Base-by-base conservation (phyloP, 306 rosid genomes). In the Abrus pulchellus region DNA sequence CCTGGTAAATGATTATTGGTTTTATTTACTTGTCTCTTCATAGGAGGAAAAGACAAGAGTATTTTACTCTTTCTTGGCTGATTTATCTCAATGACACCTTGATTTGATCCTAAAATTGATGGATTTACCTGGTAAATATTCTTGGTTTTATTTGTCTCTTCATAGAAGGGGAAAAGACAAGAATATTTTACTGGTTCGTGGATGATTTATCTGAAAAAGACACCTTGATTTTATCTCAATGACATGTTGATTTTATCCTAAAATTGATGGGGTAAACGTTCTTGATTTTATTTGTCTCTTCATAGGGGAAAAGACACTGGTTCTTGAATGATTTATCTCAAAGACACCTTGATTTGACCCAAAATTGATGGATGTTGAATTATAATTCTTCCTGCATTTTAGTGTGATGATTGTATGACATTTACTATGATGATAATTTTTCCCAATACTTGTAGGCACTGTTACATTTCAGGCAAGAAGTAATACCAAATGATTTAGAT, bases 401-500 rank as follows among this genome's bases (percentile, higher is more conserved):
- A 7, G 1, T 32, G 57, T 32, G 36, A 33, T 55, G 44, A n/a
- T 9, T 47, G 28, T n/a, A 30, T 38, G 61, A 38, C 50, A 55
- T 59, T 71, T 36, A 36, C 1, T 34, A 2, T 82, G 36, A 50
- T 57, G 56, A 48, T 57, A 41, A 38, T 71, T 40, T 70, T 36
- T 40, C 48, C 9, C 62, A 56, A 82, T 67, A 2, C 81, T 63
- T 83, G 88, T 57, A 85, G 92, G 81, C 83, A 53, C 88, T 75
- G 62, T 68, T 85, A 78, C 85, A 86, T 63, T 78, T 86, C 77
- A 85, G 89, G 57, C 75, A 81, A 59, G 55, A 81, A 54, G 27
- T 78, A 4, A 48, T 70, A 65, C 67, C 77, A 0, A 55, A 55
- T 57, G 60, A 79, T 85, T 82, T 83, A 5, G 68, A 76, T 72